Evolutionary conservation across 2,329 filamentous ascomycete genomes (phyloP).

Genomic region (Fusarium sublunatum): DNA sequence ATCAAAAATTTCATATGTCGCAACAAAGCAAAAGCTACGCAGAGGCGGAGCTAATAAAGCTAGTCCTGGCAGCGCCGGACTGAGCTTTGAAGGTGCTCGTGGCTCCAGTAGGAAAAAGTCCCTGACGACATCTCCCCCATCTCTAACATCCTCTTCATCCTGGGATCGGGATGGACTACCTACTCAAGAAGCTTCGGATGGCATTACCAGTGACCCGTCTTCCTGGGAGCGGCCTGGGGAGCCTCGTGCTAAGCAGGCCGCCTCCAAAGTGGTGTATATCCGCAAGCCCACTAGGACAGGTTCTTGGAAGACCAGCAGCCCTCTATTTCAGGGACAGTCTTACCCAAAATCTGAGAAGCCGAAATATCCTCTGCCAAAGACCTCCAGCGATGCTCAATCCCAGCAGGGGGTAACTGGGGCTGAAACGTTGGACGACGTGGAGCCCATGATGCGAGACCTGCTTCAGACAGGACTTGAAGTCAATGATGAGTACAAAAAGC

Average conservation of each 20-base stretch:
- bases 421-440: not conserved
- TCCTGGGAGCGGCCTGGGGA: not conserved
- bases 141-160: not conserved
- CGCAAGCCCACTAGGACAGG: not conserved
- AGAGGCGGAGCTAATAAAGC: no score
- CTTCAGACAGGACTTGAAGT: conserved; percentile 1
- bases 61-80: conserved; percentile 8
- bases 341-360: not conserved
- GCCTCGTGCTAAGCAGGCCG: no score
- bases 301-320: not conserved
- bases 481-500: conserved; percentile 3
- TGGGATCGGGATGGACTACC: not conserved
- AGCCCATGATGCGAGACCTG: conserved; percentile 7
- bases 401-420: not conserved
- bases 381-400: not conserved
- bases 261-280: no score
- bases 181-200: no score
- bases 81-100: conserved; percentile 4
- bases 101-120: not conserved
- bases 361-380: not conserved
- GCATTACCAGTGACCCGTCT: not conserved
- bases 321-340: not conserved
- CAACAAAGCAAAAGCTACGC: not conserved
- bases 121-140: not conserved
- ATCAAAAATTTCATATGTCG: not conserved